These are phyloP conservation scores for Spergularia bocconei DNA, from an alignment of 148 eudicot genomes.

Conservation along the genomic window DNA sequence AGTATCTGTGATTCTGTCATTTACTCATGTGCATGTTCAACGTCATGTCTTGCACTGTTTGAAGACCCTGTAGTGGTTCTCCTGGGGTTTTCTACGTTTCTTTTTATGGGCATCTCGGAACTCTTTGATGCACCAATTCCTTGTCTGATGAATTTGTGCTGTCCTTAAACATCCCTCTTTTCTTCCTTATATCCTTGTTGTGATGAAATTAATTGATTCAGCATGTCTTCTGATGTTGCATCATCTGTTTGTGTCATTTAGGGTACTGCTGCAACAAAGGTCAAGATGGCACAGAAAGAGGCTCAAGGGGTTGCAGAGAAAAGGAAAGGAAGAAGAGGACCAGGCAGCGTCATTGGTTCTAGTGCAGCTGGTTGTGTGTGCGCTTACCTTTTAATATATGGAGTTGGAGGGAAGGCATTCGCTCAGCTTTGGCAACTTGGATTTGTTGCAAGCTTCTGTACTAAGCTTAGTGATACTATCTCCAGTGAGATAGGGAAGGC, in stretches of 20 bases:
- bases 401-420: conserved; percentile 61
- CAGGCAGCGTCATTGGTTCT: conserved; percentile 94
- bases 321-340: conserved; percentile 94
- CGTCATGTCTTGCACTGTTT: no score
- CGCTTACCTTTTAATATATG: conserved; percentile 71
- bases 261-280: conserved; percentile 94
- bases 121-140: no score
- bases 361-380: conserved; percentile 99
- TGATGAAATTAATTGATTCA: neutral
- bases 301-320: conserved; percentile 97
- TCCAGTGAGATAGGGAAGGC: conserved; percentile 99
- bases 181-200: neutral
- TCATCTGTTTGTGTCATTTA: conserved; percentile 24
- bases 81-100: no score
- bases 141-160: no score
- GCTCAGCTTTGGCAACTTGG: conserved; percentile 81
- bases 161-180: neutral
- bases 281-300: conserved; percentile 95
- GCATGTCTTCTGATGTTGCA: conserved; percentile 8
- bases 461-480: conserved; percentile 90
- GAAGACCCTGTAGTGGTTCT: no score
- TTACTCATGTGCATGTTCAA: no score
- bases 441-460: conserved; percentile 94
- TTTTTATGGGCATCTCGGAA: no score
- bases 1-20: no score